These are phyloP conservation scores for Colletotrichum ledebouriae DNA, from an alignment of 2,329 filamentous ascomycete genomes.

Conservation along the genomic window DNA sequence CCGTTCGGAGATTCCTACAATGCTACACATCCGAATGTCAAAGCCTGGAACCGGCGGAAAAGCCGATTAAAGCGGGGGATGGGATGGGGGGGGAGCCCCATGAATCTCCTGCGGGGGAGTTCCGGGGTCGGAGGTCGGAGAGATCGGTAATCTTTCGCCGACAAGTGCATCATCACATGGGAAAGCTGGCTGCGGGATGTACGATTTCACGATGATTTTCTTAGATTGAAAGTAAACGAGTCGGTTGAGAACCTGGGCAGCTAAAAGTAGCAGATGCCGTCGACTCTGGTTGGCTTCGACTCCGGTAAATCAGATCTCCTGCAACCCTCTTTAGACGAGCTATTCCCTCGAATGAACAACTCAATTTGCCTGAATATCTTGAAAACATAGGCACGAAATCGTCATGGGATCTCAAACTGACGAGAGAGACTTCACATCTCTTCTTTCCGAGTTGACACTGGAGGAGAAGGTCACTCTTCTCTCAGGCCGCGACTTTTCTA, in stretches of 20 bases:
- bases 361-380: background rate
- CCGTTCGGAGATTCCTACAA: slow-evolving; percentile 21
- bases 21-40: background rate
- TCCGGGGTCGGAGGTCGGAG: slow-evolving; percentile 32
- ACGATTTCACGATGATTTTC: slow-evolving; percentile 18
- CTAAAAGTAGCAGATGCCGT: background rate
- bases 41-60: slow-evolving; percentile 9
- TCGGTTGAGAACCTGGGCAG: background rate
- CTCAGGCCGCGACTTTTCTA: slow-evolving; percentile 41
- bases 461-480: slow-evolving; percentile 40
- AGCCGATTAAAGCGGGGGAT: slow-evolving; percentile 22
- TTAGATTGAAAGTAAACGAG: background rate
- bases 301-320: too few species aligned
- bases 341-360: background rate
- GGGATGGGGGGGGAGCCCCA: background rate
- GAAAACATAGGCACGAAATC: background rate
- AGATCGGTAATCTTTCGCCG: slow-evolving; percentile 26
- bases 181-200: background rate
- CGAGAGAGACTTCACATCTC: slow-evolving; percentile 33
- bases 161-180: slow-evolving; percentile 6
- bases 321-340: too few species aligned
- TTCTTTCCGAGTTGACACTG: slow-evolving; percentile 30
- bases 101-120: slow-evolving; percentile 25
- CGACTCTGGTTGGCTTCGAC: too few species aligned
- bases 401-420: slow-evolving; percentile 23